Base-by-base conservation (phyloP, 257 asterid species). In the Nicotiana tabacum region DNA sequence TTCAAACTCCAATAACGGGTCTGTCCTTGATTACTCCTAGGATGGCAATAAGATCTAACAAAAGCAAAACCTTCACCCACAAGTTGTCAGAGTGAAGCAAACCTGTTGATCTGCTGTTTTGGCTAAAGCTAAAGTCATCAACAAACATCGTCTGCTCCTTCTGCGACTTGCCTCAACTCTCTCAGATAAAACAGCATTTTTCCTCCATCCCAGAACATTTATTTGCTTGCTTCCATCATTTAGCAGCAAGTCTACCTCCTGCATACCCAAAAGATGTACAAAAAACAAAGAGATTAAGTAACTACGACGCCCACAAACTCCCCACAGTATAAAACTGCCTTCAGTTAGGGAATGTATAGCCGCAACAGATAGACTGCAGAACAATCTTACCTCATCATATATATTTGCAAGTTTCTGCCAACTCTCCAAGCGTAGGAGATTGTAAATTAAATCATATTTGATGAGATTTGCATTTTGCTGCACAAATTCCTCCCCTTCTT, bases 121-220 rank as follows among this genome's bases (percentile, higher is more conserved):
- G 11, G 99, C 97, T 85, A 96, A 89, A 84, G 98, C 99, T 85
- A 90, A 89, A 77, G 99, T 94, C 98, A 96, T 92, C 88, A 96
- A 89, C 88, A 96, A 93, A 90, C 99, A 96, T 68, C 98, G 88
- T 86, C 98, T 91, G 88, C 99, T 96, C 90, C 98, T 91, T 77
- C 99, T 90, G 83, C 99, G 94, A 91, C 99, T 96, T 87, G 96
- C 87, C 92, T 96, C 99, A 85, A 96, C 99, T 92, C 99, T 93
- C 89, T 84, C 92, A 70, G 99, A 89, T 82, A 94, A 86, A 77
- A 88, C 84, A 83, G 87, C 87, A 86, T 88, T 90, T 84, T 94
- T 94, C 90, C 97, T 92, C 99, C 99, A 96, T 57, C 87, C 95
- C 65, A 86, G 81, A 81, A 94, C 99, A 88, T 94, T 96, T 87